Base-by-base conservation (phyloP, 1,139 yeast genomes). In the Yamadazyma jaroonii region DNA sequence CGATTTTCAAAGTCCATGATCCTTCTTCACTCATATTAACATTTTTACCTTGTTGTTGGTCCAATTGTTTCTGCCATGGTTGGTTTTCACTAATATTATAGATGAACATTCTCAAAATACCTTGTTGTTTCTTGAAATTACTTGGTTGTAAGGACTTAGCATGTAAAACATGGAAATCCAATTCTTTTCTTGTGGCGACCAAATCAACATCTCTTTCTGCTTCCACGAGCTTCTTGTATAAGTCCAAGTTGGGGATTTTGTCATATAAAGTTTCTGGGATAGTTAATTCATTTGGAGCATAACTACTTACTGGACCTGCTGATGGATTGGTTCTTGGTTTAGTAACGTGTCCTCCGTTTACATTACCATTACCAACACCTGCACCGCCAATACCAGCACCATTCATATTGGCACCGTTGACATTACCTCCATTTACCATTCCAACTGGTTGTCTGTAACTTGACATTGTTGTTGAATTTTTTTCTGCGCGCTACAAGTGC, bases 31-130 rank as follows among this genome's bases (percentile, higher is more conserved):
- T 42, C 7, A 50, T 38, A 6, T 56, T 49, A 13, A 57, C 58
- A 2, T 52, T 36, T 9, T 52, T 43, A 2, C 54, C 48, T 25
- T 50, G 45, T 35, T 53, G 46, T 56, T 59, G 46, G 30, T 49
- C 59, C 37, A 67, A 61, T 40, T 65, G 70, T 36, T 68, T 69
- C 56, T 90, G 97, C 98, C 98, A 92, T 32, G 94, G 88, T 62
- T 92, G 97, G 57, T 87, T 86, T 45, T 81, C 85, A 31, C 84
- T 72, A 2, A 88, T 83, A 57, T 87, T 89, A 52, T 92, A 88
- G 24, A 94, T 69, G 56, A 84, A 92, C 17, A 92, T 77, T 42
- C 98, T 77, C 53, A 92, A 70, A 3, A 71, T 61, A 23, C 82
- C 77, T 44, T 77, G 67, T 55, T 75, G 68, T 51, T 72, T 64